Conservation (phyloP, 129 eudicot species). For the Apium graveolens region DNA sequence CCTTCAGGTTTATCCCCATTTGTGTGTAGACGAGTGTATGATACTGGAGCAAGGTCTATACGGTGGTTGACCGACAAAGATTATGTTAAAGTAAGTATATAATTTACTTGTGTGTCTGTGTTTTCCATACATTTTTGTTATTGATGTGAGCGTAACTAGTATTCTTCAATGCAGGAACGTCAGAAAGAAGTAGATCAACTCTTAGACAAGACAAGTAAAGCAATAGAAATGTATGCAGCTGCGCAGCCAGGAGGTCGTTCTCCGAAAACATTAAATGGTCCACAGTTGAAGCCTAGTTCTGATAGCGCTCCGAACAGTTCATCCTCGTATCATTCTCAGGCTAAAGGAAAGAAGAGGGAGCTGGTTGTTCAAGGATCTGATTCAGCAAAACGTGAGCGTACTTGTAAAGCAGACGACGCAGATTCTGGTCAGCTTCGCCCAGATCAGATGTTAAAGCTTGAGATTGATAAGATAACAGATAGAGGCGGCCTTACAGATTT, state of each 20-base stretch:
- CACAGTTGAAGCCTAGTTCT: slow-evolving; percentile 35
- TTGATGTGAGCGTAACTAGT: background rate
- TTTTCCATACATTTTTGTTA: no score
- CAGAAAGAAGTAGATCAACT: slow-evolving; percentile 49
- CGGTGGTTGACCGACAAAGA: slow-evolving; percentile 51
- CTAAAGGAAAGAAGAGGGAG: slow-evolving; percentile 46
- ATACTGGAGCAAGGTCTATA: slow-evolving; percentile 36
- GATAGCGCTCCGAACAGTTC: slow-evolving; percentile 35
- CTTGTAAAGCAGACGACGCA: slow-evolving; percentile 28
- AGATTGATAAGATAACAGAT: slow-evolving; percentile 41
- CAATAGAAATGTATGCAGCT: slow-evolving; percentile 36
- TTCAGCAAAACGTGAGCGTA: slow-evolving; percentile 12
- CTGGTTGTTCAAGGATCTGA: slow-evolving; percentile 4
- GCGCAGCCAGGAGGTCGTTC: slow-evolving; percentile 51
- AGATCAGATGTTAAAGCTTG: slow-evolving; percentile 30
- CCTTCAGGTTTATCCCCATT: slow-evolving; percentile 40
- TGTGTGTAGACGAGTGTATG: slow-evolving; percentile 50
- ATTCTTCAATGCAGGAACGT: slow-evolving; percentile 23
- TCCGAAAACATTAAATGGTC: slow-evolving; percentile 36
- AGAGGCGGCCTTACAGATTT: slow-evolving; percentile 48
- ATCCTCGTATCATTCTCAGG: slow-evolving; percentile 27
- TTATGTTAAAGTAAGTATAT: slow-evolving; percentile 32
- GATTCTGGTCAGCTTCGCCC: slow-evolving; percentile 23
- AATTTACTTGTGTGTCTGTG: background rate
- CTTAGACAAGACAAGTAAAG: slow-evolving; percentile 25